Base-by-base conservation (phyloP, 2,329 filamentous ascomycete genomes). In the Exophiala phaeomuriformis region DNA sequence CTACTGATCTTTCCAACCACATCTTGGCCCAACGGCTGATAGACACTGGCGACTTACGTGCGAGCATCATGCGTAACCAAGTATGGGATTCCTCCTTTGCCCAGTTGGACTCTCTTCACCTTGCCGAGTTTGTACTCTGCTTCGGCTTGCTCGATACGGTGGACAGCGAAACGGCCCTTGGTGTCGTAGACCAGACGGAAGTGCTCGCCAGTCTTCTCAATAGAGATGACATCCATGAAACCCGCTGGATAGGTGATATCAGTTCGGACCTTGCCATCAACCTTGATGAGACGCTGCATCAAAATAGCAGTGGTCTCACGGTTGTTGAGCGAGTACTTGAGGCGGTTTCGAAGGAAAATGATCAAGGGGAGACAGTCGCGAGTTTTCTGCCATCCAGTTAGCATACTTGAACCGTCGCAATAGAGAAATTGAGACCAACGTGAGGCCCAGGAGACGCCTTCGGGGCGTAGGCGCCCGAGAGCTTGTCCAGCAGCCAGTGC, bases 31-130 rank as follows among this genome's bases (percentile, higher is more conserved):
- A 96, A 96, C 91, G 91, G 85, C 91, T 96, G 91, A 96, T 90
- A 93, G 90, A 96, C 89, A 86, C 87, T 79, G 79, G 83, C 66
- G 68, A 97, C 91, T 95, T 82, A 98, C 91, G 93, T 98, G 90
- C 93, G 87, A 80, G 93, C 93, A 93, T 98, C 93, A 88, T 98
- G 93, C 90, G 93, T 98, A 88, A 98, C 93, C 90, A 97, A 96
- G 90, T 95, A 98, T 94, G 93, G 93, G 85, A 98, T 95, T 82
- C 90, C 93, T 79, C 93, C 94, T 79, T 90, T 91, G 82, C 93
- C 93, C 70, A 98, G 84, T 83, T 98, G 93, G 63, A 98, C 93
- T 72, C 91, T 87, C 88, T 96, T 96, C 81, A 98, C 93, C 84
- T 97, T 98, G 83, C 90, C 90, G 70, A 98, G 83, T 87, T 98